phyloP scores from a whole-genome alignment of 2,329 filamentous ascomycete species.

The Fusarium sp. region DNA sequence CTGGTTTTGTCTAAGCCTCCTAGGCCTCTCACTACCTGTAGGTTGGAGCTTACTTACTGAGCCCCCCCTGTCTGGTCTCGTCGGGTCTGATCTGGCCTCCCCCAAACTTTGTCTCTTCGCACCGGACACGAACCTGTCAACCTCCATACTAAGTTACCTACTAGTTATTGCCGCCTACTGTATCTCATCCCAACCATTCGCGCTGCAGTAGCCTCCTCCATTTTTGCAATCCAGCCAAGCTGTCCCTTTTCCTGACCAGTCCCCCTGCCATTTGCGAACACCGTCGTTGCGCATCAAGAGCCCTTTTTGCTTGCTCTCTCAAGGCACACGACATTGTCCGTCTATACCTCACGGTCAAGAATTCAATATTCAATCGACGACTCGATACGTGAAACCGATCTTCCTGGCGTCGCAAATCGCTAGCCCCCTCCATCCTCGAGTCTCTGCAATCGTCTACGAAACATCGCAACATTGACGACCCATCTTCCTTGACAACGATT shows the following conservation, averaged over 20 bases:
- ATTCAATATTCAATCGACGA: slow-evolving; percentile 30
- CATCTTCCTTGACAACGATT: slow-evolving; percentile 2
- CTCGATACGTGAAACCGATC: slow-evolving; percentile 31
- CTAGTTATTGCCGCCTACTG: neutral
- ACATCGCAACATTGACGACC: slow-evolving; percentile 12
- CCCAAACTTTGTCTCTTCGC: slow-evolving; percentile 42
- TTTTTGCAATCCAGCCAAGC: slow-evolving; percentile 47
- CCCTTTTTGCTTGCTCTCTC: slow-evolving; percentile 30
- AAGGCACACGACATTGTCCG: slow-evolving; percentile 22
- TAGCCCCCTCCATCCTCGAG: slow-evolving; percentile 19
- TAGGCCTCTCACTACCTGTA: slow-evolving; percentile 38
- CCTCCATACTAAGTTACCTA: neutral
- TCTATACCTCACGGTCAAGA: slow-evolving; percentile 22
- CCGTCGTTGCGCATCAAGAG: slow-evolving; percentile 42
- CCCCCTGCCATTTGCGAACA: slow-evolving; percentile 35
- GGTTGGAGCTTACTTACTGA: slow-evolving; percentile 5
- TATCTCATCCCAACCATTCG: slow-evolving; percentile 33
- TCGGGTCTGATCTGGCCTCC: slow-evolving; percentile 41
- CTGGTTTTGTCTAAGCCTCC: slow-evolving; percentile 40
- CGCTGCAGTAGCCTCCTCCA: slow-evolving; percentile 38
- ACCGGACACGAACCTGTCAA: slow-evolving; percentile 21
- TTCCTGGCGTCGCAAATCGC: slow-evolving; percentile 32
- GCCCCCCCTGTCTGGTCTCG: slow-evolving; percentile 35
- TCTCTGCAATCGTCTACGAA: slow-evolving; percentile 21
- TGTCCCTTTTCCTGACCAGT: slow-evolving; percentile 43